Base-by-base conservation (phyloP, 2,329 filamentous ascomycete species). In the Rutstroemia sp. region DNA sequence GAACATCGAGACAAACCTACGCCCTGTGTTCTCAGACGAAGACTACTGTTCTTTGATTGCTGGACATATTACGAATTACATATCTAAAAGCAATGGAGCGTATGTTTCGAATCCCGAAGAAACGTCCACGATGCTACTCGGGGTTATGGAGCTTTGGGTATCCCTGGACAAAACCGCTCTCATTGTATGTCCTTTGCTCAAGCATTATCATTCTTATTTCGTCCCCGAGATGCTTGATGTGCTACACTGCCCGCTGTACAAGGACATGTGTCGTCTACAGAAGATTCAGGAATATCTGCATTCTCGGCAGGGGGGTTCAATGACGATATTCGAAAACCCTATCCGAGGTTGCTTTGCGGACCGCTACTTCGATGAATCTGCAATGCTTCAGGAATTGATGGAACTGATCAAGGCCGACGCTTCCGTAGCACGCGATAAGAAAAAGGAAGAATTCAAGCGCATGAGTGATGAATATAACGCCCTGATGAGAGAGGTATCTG, bases 111-210 rank as follows among this genome's bases (percentile, higher is more conserved):
- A 78, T 54, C 71, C 75, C 0, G 77, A 79, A 51, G 73, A 78
- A 21, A 76, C 74, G 58, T 82, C 81, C 21, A 55, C 69, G 0
- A 74, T 79, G 63, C 65, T 86, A 0, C 71, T 88, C 1, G 74
- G 70, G 4, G 44, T 82, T 0, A 76, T 87, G 64, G 77, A 81
- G 50, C 60, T 84, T 0, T 89, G 84, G 84, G 64, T 78, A 2
- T 61, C 64, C 0, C 73, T 87, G 65, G 85, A 88, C 58, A 62
- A 69, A 8, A 66, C 63, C 17, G 76, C 78, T 0, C 68, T 72
- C 0, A 7, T 45, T 0, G 56, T 61, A 0, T 80, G 72, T 50
- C 75, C 76, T 0, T 63, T 85, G 0, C 68, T 88, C 0, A 42
- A 51, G 0, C 68, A 79, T 0, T 84, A 78, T 51, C 71, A 78